Base-by-base conservation (phyloP, 371 early-diverging fungal species). In the Sporodiniella umbellata region DNA sequence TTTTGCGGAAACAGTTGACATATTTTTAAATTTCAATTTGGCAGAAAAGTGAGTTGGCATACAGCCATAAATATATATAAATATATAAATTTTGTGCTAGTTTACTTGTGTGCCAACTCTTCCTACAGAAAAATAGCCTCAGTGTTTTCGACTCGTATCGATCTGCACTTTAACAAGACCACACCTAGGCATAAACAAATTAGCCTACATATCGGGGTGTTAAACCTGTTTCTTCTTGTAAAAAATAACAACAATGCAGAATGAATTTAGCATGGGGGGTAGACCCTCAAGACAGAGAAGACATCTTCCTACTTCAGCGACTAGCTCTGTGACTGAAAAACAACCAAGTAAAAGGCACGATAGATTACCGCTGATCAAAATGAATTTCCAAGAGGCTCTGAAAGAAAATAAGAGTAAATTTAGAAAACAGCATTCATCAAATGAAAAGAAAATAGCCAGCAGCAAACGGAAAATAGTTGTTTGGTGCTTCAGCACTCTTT, bases 241-340 rank as follows among this genome's bases (percentile, higher is more conserved):
- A 17, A n/a, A 14, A 22, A 11, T 22, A 30, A 18, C 12, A 24
- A 42, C 5, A 10, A 48, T 43, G 25, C 24, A 44, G 37, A 51
- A 60, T 35, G 21, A 23, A n/a, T n/a, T 18, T 56, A 14, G 54
- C 3, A 54, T 58, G 43, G 58, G 58, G 0, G 46, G 48, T 17
- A 45, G 63, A 1, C 54, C 52, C 14, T 58, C 63, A 18, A 40
- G 63, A 10, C 50, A 54, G 35, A 28, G 58, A 12, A 33, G 63
- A 17, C 63, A 63, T 42, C 42, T 63, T 12, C 63, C 63, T 28
- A 38, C 28, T 21, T 30, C 63, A 19, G 24, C 46, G 1, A 43
- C 50, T 4, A 18, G 28, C 24, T 49, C 61, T n/a, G 39, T 39
- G 26, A 39, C 61, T 11, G 33, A 44, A 17, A 17, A 38, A 15